phyloP scores from a whole-genome alignment of 495 filamentous ascomycete genomes.

The Penicillium coprophilum region DNA sequence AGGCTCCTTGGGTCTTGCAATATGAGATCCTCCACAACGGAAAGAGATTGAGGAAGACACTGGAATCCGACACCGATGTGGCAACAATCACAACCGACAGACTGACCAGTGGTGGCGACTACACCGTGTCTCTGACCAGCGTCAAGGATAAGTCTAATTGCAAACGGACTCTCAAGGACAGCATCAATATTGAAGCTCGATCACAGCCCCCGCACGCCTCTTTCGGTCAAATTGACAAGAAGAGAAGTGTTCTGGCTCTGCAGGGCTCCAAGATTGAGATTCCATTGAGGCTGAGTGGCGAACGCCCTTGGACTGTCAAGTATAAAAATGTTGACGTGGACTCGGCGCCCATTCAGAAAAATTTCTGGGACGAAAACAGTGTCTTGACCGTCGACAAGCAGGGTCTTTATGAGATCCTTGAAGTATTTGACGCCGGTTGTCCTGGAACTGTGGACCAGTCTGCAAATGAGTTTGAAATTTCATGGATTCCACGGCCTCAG shows the following conservation, averaged over 20 bases:
- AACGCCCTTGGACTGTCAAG: conserved; percentile 74
- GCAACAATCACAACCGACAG: conserved; percentile 72
- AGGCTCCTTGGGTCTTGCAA: conserved; percentile 82
- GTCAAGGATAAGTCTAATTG: conserved; percentile 85
- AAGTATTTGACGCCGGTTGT: conserved; percentile 73
- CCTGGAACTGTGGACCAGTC: conserved; percentile 73
- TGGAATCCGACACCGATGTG: conserved; percentile 56
- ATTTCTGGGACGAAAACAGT: conserved; percentile 65
- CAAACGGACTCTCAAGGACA: conserved; percentile 77
- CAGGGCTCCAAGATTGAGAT: conserved; percentile 70
- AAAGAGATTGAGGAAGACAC: conserved; percentile 67
- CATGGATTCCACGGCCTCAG: conserved; percentile 78
- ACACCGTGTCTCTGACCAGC: conserved; percentile 75
- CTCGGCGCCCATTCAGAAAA: conserved; percentile 46
- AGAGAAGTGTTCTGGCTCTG: conserved; percentile 67
- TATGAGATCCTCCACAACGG: conserved; percentile 93
- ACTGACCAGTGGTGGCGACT: conserved; percentile 79
- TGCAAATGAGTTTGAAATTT: conserved; percentile 71
- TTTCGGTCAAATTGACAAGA: conserved; percentile 80
- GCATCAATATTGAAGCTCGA: conserved; percentile 77
- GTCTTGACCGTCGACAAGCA: conserved; percentile 60
- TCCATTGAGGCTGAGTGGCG: conserved; percentile 79
- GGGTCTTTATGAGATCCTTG: conserved; percentile 76
- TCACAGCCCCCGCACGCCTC: conserved; percentile 80
- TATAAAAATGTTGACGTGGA: conserved; percentile 63